Conservation (phyloP, 768 basidiomycete species). For the Boletus speciosus region DNA sequence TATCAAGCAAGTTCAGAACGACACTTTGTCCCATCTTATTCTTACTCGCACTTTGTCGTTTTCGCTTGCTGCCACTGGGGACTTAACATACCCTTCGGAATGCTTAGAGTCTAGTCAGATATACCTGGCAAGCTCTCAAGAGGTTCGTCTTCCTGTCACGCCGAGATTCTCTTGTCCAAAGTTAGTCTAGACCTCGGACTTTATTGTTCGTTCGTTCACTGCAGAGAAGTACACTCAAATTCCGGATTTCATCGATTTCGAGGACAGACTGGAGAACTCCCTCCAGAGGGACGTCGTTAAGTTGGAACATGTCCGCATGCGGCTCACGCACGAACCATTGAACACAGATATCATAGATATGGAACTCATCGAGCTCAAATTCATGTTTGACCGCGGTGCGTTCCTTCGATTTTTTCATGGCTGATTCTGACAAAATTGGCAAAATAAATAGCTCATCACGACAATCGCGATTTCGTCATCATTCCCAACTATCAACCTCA, state of each 20-base stretch:
- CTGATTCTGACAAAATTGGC: constrained; percentile 3
- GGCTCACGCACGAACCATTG: constrained; percentile 68
- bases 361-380: constrained; percentile 81
- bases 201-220: constrained; percentile 72
- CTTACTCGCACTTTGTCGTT: constrained; percentile 77
- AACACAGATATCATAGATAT: constrained; percentile 71
- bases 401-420: constrained; percentile 3
- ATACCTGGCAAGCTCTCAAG: constrained; percentile 74
- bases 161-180: constrained; percentile 5
- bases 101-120: constrained; percentile 79
- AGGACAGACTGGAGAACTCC: constrained; percentile 78
- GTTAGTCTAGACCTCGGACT: constrained; percentile 64
- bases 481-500: constrained; percentile 76
- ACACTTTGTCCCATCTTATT: constrained; percentile 83
- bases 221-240: constrained; percentile 88
- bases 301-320: constrained; percentile 83
- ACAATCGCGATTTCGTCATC: constrained; percentile 84
- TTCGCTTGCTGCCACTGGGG: constrained; percentile 71
- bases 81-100: constrained; percentile 71
- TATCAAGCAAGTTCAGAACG: constrained; percentile 83
- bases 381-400: constrained; percentile 73
- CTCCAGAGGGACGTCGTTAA: constrained; percentile 80
- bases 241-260: constrained; percentile 79
- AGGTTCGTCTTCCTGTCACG: constrained; percentile 43
- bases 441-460: constrained; percentile 65